Base-by-base conservation (phyloP, 139 green algal genomes). In the Axilococcus clingmanii region DNA sequence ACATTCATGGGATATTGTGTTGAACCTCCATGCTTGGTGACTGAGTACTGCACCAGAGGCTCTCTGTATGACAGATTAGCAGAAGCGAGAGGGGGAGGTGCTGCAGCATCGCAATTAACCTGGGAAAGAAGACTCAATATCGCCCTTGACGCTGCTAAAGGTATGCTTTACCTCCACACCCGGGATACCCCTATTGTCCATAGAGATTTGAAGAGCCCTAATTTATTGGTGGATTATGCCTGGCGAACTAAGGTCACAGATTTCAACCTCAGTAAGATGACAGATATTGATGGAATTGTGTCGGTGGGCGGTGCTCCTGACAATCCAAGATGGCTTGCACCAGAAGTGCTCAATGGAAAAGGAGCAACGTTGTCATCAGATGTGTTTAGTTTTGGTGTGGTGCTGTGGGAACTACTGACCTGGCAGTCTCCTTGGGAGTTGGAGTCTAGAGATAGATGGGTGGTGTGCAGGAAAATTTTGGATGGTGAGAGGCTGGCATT, bases 351-450 rank as follows among this genome's bases (percentile, higher is more conserved):
- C 40, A 23, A 24, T 1, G 57, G 53, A 23, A 38, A 35, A 59
- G 63, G 44, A 36, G 61, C 62, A 38, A 54, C 55, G 46, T 22
- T 20, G 19, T 19, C 11, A 20, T 29, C 30, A 9, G 49, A 57
- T 46, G 52, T 63, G 12, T 78, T 76, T 58, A 55, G 43, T 27
- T 78, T 78, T 51, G 69, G 69, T 25, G 37, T 78, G 30, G 72
- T 78, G 48, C 44, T 74, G 57, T 68, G 62, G 74, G 69, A 82
- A 76, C 43, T 93, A 65, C 55, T 89, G 16, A 92, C 85, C 14
- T 94, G 81, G 85, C 58, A 83, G 55, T 67, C 86, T 60, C 85
- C 85, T 9, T 94, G 78, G 44, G 47, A 67, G 16, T 34, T 63
- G 12, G 47, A 46, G 20, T 52, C 32, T 6, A 57, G 55, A 8